These are phyloP conservation scores for Mortierella sp. DNA, from an alignment of 371 early-diverging fungal species.

Conservation along the genomic window DNA sequence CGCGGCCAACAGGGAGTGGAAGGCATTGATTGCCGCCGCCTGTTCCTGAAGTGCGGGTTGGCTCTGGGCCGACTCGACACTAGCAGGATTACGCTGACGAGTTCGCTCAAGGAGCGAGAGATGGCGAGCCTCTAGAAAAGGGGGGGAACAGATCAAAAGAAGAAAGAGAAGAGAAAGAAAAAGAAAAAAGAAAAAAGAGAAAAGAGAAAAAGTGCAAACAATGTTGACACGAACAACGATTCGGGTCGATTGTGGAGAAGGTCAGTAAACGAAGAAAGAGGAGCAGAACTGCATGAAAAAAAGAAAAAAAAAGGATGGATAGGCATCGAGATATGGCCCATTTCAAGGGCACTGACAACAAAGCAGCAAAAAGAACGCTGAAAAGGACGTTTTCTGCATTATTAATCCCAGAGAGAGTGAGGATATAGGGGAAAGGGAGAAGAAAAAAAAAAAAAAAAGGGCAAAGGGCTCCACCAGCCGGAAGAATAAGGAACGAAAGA, in stretches of 20 bases:
- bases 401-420: too few relatives aligned
- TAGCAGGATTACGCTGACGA: slow-evolving; percentile 48
- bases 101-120: slow-evolving; percentile 51
- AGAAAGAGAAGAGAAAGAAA: neutral
- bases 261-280: too few relatives aligned
- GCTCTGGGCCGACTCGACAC: slow-evolving; percentile 20
- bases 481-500: neutral
- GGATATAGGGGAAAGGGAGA: too few relatives aligned
- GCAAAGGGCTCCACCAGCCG: too few relatives aligned
- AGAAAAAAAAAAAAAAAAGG: too few relatives aligned
- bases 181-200: neutral
- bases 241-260: neutral
- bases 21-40: slow-evolving; percentile 53
- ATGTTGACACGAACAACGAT: neutral
- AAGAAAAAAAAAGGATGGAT: too few relatives aligned
- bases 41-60: slow-evolving; percentile 49
- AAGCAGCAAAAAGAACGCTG: too few relatives aligned
- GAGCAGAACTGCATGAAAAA: too few relatives aligned
- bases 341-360: too few relatives aligned
- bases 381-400: too few relatives aligned
- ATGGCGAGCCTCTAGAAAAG: slow-evolving; percentile 37
- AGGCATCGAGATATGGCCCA: too few relatives aligned
- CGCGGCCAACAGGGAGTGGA: slow-evolving; percentile 53
- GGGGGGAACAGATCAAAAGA: neutral
- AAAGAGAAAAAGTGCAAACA: neutral